Evolutionary conservation across 768 basidiomycete genomes (phyloP).

Genomic region (Suillus subalutaceus): DNA sequence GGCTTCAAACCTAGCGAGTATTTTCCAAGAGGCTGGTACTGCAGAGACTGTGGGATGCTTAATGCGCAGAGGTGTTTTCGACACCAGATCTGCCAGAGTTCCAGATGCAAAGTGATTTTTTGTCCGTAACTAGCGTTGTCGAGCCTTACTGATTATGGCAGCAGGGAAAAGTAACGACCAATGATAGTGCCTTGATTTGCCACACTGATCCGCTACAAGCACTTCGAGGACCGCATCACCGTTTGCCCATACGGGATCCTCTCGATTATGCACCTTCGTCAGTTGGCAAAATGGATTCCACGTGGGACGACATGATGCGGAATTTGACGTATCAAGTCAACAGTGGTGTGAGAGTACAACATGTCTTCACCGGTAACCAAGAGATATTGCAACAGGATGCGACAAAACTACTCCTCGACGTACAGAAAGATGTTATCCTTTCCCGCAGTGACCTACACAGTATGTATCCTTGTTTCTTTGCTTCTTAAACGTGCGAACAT

Average conservation of each 20-base stretch:
- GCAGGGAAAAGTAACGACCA: constrained; percentile 14
- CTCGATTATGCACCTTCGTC: constrained; percentile 19
- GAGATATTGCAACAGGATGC: constrained; percentile 42
- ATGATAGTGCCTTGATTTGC: constrained; percentile 16
- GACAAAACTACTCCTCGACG: constrained; percentile 37
- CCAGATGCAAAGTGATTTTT: constrained; percentile 41
- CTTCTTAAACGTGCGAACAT: neutral
- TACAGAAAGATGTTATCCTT: constrained; percentile 40
- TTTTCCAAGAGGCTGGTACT: constrained; percentile 53
- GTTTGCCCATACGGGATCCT: constrained; percentile 21
- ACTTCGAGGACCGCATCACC: constrained; percentile 26
- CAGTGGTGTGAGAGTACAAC: constrained; percentile 34
- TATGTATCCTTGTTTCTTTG: constrained; percentile 17
- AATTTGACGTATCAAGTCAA: constrained; percentile 28
- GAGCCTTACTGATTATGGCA: constrained; percentile 16
- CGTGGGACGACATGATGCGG: constrained; percentile 37
- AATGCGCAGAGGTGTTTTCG: constrained; percentile 50
- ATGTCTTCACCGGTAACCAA: constrained; percentile 54
- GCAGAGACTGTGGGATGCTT: constrained; percentile 48
- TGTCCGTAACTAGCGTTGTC: neutral
- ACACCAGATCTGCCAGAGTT: constrained; percentile 48
- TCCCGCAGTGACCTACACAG: constrained; percentile 22
- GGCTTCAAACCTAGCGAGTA: constrained; percentile 33
- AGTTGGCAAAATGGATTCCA: constrained; percentile 14
- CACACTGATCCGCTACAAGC: constrained; percentile 22